Percentiles rank a stretch among this genome's conserved stretches.
Conservation (phyloP, 495 filamentous ascomycete species). For the Terfezia boudieri region DNA sequence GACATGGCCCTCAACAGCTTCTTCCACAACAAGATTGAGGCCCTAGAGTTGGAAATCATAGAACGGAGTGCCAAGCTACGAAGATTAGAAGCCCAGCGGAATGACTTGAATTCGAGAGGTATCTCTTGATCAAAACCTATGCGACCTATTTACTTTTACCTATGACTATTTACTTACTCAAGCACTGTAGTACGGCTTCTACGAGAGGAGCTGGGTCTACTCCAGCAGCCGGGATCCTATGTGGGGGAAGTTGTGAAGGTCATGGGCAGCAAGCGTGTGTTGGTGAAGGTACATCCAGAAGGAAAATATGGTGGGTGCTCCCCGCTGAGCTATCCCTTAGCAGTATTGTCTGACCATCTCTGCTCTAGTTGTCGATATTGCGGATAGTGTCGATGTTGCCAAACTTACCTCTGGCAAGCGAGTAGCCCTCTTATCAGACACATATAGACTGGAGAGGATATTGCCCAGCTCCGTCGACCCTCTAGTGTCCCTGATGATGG, state of each 20-base stretch:
- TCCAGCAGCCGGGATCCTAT: constrained; percentile 95
- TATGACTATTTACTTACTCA: background rate
- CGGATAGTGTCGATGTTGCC: constrained; percentile 76
- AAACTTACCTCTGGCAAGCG: constrained; percentile 97
- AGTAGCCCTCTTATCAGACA: constrained; percentile 84
- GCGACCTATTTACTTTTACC: background rate
- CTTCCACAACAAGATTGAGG: constrained; percentile 99
- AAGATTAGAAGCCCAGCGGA: constrained; percentile 89
- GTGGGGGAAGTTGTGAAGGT: constrained; percentile 98
- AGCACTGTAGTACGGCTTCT: constrained; percentile 51
- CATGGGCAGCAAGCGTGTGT: constrained; percentile 97
- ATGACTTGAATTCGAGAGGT: constrained; percentile 92
- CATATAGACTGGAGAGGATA: constrained; percentile 96
- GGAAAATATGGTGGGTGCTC: constrained; percentile 82
- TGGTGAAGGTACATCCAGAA: constrained; percentile 97
- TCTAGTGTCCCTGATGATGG: constrained; percentile 99
- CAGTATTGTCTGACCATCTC: background rate
- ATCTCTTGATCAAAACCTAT: background rate
- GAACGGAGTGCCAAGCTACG: constrained; percentile 89
- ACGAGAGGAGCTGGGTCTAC: constrained; percentile 81
- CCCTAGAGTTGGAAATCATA: constrained; percentile 98
- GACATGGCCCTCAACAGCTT: constrained; percentile 94
- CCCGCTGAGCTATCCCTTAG: background rate
- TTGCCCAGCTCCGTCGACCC: constrained; percentile 77
- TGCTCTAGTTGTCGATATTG: constrained; percentile 70